phyloP scores from a whole-genome alignment of 352 stramenopile genomes.

The Globisporangium spinosum region DNA sequence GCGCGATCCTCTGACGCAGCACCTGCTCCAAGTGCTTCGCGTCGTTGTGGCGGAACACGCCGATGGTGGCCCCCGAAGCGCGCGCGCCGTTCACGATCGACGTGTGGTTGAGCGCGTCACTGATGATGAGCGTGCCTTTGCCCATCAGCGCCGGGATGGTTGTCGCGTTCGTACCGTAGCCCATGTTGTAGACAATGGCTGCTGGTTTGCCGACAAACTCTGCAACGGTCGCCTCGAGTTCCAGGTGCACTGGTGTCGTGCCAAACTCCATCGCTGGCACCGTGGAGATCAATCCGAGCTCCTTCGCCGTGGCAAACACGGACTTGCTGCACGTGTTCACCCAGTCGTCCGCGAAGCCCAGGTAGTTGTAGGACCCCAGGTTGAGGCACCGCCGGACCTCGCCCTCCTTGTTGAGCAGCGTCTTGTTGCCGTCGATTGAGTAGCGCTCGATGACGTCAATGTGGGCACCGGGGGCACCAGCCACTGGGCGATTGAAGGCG shows the following conservation, averaged over 20 bases:
- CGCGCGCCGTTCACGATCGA: slow-evolving; percentile 95
- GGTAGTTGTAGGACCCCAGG: slow-evolving; percentile 95
- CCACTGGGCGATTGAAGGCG: slow-evolving; percentile 39
- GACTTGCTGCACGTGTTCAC: slow-evolving; percentile 77
- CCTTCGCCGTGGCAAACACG: slow-evolving; percentile 67
- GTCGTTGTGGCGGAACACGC: slow-evolving; percentile 96
- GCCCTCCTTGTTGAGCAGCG: slow-evolving; percentile 21
- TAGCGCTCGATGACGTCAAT: slow-evolving; percentile 89
- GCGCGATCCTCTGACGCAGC: slow-evolving; percentile 41
- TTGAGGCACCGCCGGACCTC: slow-evolving; percentile 76
- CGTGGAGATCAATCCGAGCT: slow-evolving; percentile 48
- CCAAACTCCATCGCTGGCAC: slow-evolving; percentile 32
- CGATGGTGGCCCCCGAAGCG: slow-evolving; percentile 82
- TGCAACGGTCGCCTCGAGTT: slow-evolving; percentile 87
- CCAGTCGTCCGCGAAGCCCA: slow-evolving; percentile 97
- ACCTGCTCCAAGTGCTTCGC: slow-evolving; percentile 85
- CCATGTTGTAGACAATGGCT: slow-evolving; percentile 95
- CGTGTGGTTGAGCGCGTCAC: slow-evolving; percentile 95
- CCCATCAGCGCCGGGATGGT: slow-evolving; percentile 92
- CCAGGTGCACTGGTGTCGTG: slow-evolving; percentile 71
- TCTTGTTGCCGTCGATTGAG: slow-evolving; percentile 37
- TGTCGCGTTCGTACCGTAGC: slow-evolving; percentile 95
- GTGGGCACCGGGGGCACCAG: slow-evolving; percentile 35
- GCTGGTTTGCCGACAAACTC: slow-evolving; percentile 93
- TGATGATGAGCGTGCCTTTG: slow-evolving; percentile 91